Conservation (phyloP, 2,329 filamentous ascomycete species). For the Nothophoma quercina region DNA sequence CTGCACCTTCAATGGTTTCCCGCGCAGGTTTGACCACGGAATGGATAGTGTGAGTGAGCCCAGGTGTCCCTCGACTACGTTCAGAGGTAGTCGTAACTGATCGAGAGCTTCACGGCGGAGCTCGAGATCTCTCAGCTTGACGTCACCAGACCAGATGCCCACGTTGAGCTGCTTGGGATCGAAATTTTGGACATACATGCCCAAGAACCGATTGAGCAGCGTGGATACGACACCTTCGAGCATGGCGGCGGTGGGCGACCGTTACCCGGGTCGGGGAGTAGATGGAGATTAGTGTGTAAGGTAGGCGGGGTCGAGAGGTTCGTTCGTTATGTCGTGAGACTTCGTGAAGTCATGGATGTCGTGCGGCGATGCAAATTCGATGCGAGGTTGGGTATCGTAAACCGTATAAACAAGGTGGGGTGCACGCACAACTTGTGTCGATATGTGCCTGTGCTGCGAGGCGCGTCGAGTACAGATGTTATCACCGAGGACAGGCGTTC, state of each 20-base stretch:
- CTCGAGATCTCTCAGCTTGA: conserved; percentile 91
- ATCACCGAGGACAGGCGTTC: conserved; percentile 21
- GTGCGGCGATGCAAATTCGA: conserved; percentile 25
- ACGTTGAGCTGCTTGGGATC: conserved; percentile 97
- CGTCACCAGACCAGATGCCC: conserved; percentile 98
- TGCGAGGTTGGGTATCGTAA: conserved; percentile 34
- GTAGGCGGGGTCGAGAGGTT: conserved; percentile 29
- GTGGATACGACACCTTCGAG: conserved; percentile 96
- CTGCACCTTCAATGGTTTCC: conserved; percentile 91
- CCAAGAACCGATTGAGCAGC: conserved; percentile 97
- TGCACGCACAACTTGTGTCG: conserved; percentile 13
- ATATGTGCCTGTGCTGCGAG: conserved; percentile 24
- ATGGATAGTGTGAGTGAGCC: conserved; percentile 91
- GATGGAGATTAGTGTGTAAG: conserved; percentile 16
- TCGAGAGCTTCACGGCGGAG: conserved; percentile 94
- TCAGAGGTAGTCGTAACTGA: conserved; percentile 94
- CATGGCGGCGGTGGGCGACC: conserved; percentile 73
- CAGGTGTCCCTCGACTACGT: conserved; percentile 94
- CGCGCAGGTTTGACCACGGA: conserved; percentile 95
- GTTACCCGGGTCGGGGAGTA: conserved; percentile 73
- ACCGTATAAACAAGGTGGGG: conserved; percentile 35
- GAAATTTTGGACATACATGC: conserved; percentile 99
- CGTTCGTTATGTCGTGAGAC: conserved; percentile 39
- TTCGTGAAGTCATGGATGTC: conserved; percentile 45
- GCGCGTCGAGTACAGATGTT: conserved; percentile 21